A percentile compares a stretch with the other conserved stretches of the same genome.
Conservation (phyloP, 805 yeast genomes). For the Dipodascopsis tothii region DNA sequence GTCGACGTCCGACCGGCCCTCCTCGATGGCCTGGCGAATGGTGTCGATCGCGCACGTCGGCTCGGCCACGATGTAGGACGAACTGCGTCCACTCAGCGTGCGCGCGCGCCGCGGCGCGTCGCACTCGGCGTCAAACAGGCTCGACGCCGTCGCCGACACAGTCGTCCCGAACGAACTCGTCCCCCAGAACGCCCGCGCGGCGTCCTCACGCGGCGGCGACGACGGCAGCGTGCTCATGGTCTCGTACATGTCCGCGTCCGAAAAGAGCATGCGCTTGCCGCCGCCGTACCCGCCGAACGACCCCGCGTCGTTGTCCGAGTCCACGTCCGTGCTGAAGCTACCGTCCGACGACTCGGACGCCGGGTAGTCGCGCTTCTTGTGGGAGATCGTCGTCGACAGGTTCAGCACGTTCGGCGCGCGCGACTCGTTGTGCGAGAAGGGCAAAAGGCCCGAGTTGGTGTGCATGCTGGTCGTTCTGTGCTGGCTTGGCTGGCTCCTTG, state of each 20-base stretch:
- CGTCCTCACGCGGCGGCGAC: conserved; percentile 15
- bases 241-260: conserved; percentile 6
- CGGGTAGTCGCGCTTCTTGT: conserved; percentile 19
- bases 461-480: no score
- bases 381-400: conserved; percentile 7
- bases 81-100: conserved; percentile 4
- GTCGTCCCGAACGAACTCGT: background rate
- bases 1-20: conserved; percentile 18
- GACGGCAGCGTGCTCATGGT: conserved; percentile 13
- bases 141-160: no score
- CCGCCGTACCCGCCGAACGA: no score
- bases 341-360: conserved; percentile 16
- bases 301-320: background rate
- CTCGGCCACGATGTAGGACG: conserved; percentile 6
- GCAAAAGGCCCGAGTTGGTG: no score
- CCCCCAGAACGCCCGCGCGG: conserved; percentile 4
- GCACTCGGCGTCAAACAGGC: background rate
- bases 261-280: conserved; percentile 5
- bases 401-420: conserved; percentile 13
- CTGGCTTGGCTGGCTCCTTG: no score
- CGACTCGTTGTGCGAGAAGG: conserved; percentile 18
- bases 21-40: conserved; percentile 23
- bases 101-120: background rate
- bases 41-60: conserved; percentile 7
- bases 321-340: conserved; percentile 8